Conservation (phyloP, 306 rosid species). For the Sicyos baderoa region DNA sequence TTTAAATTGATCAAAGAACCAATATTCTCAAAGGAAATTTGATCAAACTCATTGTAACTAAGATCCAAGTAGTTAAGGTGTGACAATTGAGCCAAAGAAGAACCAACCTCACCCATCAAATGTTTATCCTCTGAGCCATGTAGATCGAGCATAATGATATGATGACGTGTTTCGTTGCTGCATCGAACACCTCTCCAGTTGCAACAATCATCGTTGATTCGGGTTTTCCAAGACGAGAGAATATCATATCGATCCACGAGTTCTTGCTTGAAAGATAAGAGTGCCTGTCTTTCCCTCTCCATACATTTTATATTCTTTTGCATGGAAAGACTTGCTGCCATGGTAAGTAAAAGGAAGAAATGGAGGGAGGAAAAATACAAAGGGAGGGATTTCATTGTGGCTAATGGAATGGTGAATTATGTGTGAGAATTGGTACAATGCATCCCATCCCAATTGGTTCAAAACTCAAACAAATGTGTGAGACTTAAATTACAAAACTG, state of each 20-base stretch:
- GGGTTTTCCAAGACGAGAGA: not conserved
- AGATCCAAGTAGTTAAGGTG: not conserved
- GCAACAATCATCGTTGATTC: not conserved
- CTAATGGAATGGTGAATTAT: too few species aligned
- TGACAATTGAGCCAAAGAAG: not conserved
- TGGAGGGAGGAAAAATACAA: not conserved
- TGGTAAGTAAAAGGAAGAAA: not conserved
- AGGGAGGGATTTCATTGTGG: not conserved
- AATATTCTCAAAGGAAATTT: not conserved
- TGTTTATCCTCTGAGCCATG: not conserved
- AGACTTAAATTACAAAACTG: too few species aligned
- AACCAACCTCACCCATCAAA: slow-evolving; percentile 1
- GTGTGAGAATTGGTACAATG: too few species aligned
- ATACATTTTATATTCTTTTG: not conserved
- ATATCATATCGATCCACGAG: not conserved
- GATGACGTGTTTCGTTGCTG: not conserved
- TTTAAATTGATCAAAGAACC: not conserved
- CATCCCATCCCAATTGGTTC: too few species aligned
- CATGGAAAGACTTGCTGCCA: not conserved
- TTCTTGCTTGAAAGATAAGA: not conserved
- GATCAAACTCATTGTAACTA: not conserved
- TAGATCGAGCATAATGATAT: not conserved
- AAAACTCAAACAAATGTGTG: too few species aligned
- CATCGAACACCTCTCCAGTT: not conserved
- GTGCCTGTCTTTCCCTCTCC: not conserved